phyloP scores from a whole-genome alignment of 2,329 filamentous ascomycete genomes.

The Aspergillus terreus region DNA sequence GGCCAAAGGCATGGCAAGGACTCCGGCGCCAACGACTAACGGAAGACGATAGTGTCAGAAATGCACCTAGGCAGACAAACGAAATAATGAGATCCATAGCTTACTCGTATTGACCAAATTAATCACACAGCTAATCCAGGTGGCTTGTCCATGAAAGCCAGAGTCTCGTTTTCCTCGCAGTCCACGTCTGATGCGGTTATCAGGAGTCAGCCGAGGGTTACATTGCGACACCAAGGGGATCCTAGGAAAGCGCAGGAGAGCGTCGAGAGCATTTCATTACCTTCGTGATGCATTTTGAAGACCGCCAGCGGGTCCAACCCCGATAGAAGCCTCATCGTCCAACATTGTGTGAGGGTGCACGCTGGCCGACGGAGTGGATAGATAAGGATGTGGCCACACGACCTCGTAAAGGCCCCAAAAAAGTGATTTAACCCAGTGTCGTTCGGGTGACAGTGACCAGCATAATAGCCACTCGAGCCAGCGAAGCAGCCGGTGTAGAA shows the following conservation, averaged over 20 bases:
- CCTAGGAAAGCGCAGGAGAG: neutral
- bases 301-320: conserved; percentile 21
- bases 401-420: conserved; percentile 6
- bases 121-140: conserved; percentile 85
- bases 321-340: conserved; percentile 31
- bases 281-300: conserved; percentile 26
- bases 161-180: conserved; percentile 65
- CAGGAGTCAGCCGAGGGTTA: conserved; percentile 3
- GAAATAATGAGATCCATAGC: conserved; percentile 11
- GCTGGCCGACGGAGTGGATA: conserved; percentile 5
- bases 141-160: conserved; percentile 69
- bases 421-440: conserved; percentile 8
- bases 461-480: conserved; percentile 27
- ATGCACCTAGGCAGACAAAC: neutral
- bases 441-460: conserved; percentile 12
- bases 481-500: conserved; percentile 16
- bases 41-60: conserved; percentile 10
- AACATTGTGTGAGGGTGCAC: conserved; percentile 17
- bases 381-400: conserved; percentile 17
- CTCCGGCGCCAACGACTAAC: conserved; percentile 85
- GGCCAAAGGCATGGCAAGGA: conserved; percentile 91
- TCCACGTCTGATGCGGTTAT: conserved; percentile 22
- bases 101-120: conserved; percentile 94
- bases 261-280: conserved; percentile 15
- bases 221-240: conserved; percentile 2